Evolutionary conservation across 2,329 filamentous ascomycete genomes (phyloP), one percentile per base, ranked within the genome.

Genomic region (Fusarium concolor): DNA sequence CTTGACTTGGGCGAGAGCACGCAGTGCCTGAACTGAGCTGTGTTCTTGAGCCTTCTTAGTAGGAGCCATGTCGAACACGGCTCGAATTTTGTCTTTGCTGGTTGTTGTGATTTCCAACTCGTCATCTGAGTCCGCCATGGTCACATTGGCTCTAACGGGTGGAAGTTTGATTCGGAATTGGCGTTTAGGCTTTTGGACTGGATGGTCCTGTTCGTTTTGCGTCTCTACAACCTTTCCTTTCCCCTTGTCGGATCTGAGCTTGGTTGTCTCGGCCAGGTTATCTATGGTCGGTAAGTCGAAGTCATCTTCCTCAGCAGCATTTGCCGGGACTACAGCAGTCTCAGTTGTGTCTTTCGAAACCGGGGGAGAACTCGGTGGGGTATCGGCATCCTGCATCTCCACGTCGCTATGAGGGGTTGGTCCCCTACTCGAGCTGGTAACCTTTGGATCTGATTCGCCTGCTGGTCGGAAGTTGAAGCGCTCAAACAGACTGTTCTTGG

Each of bases 401-500:
- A 78, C 76, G 72, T 89, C 86, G 8, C 85, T 85, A 33, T 82
- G 81, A 5, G 86, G 85, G 5, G 85, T 83, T 5, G 79, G 78
- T 2, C 83, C 82, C 29, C 83, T 80, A 67, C 87, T 89, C 5
- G 90, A 92, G 75, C 84, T 89, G 8, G 81, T 71, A 14, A 80
- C 78, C 55, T 83, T 81, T 50, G 45, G 74, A 47, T 76, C 74
- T 4, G 74, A 58, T 10, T 77, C 68, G 4, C 78, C 80, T 12
- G 76, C 76, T 8, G 84, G 81, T 72, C 85, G 87, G 74, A 90
- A 94, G 75, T 94, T 94, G 82, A 98, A 97, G 24, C 88, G 87
- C 53, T 93, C 90, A 74, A 98, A 92, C 2, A 99, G 84, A 61
- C 92, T 92, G 37, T 89, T 88, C 71, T 94, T 96, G 9, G 90